Conservation (phyloP, 2,329 filamentous ascomycete genomes). For the Phaeomoniella chlamydospora region DNA sequence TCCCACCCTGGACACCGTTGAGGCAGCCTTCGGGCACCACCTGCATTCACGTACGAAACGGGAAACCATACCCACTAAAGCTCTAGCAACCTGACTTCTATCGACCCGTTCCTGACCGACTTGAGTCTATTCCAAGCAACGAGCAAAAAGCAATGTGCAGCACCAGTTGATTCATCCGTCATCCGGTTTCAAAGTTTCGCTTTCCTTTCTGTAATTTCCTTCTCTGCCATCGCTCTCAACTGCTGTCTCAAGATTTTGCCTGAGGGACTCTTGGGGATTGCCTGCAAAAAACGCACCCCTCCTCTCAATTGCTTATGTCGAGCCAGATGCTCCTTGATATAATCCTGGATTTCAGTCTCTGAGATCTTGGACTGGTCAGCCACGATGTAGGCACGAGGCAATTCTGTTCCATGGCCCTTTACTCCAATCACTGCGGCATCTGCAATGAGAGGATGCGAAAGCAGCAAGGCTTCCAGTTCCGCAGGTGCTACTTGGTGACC, state of each 20-base stretch:
- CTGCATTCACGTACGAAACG: too few relatives aligned
- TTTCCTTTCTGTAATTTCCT: slow-evolving; percentile 6
- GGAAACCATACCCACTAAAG: too few relatives aligned
- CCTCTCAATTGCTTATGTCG: slow-evolving; percentile 11
- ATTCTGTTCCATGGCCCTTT: slow-evolving; percentile 42
- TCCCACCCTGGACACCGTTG: too few relatives aligned
- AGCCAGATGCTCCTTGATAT: slow-evolving; percentile 8
- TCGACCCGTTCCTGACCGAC: too few relatives aligned
- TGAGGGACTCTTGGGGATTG: slow-evolving; percentile 11
- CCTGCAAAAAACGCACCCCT: slow-evolving; percentile 10
- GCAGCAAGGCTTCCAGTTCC: slow-evolving; percentile 38
- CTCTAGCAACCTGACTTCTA: too few relatives aligned
- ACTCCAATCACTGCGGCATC: slow-evolving; percentile 46
- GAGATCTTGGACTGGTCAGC: slow-evolving; percentile 4
- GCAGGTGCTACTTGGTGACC: slow-evolving; percentile 51
- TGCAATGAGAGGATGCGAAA: slow-evolving; percentile 24
- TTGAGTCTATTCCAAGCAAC: too few relatives aligned
- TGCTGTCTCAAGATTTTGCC: slow-evolving; percentile 11
- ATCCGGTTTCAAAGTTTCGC: slow-evolving; percentile 4
- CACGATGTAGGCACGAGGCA: slow-evolving; percentile 47
- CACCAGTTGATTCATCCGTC: too few relatives aligned
- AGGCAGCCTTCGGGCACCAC: too few relatives aligned
- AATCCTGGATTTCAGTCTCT: slow-evolving; percentile 10
- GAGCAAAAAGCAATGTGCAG: too few relatives aligned
- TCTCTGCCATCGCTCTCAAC: slow-evolving; percentile 10